These are phyloP conservation scores for Diutina ranongensis DNA, from an alignment of 1,139 yeast species.

Conservation along the genomic window DNA sequence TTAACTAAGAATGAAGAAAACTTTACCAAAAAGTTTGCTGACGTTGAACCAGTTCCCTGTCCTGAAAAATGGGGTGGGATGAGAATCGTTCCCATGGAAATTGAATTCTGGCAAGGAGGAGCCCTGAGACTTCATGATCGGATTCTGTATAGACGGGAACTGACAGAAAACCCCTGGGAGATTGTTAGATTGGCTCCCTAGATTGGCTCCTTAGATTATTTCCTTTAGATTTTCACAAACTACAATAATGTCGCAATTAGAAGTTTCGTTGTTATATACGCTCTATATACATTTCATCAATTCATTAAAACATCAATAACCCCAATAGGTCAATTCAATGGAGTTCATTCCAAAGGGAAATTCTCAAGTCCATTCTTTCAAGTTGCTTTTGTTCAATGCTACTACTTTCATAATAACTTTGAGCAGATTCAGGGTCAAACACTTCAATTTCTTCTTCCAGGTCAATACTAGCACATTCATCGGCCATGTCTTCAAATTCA, in stretches of 20 bases:
- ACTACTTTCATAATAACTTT: neutral
- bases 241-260: neutral
- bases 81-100: conserved; percentile 74
- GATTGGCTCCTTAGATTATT: too few species aligned
- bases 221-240: neutral
- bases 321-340: neutral
- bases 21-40: conserved; percentile 39
- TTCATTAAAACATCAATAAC: neutral
- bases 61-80: conserved; percentile 97
- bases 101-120: conserved; percentile 98
- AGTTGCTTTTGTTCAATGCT: too few species aligned
- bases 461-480: neutral
- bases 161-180: neutral
- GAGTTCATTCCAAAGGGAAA: conserved; percentile 1
- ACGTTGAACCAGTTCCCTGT: conserved; percentile 55
- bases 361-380: conserved; percentile 1
- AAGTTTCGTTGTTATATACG: too few species aligned
- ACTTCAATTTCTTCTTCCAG: neutral
- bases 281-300: too few species aligned
- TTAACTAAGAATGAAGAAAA: conserved; percentile 35
- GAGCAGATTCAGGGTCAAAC: neutral
- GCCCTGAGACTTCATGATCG: conserved; percentile 85
- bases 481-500: neutral
- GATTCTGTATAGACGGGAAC: conserved; percentile 54
- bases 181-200: conserved; percentile 4